Conservation (phyloP, 1,284 basidiomycete genomes). For the Cerrena zonata region DNA sequence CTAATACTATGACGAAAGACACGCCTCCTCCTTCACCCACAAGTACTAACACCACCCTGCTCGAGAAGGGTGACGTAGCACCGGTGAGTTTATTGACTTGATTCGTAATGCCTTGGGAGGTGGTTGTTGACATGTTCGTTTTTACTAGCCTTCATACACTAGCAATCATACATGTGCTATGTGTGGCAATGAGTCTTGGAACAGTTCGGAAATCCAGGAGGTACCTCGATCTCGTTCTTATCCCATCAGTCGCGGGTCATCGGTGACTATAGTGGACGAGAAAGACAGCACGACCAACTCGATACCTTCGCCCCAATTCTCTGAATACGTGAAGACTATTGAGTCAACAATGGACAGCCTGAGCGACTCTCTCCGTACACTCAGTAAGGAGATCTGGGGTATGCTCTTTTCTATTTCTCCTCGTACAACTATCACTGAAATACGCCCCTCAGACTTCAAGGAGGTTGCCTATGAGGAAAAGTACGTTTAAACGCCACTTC, state of each 20-base stretch:
- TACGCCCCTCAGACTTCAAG: too few relatives aligned
- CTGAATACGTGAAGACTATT: constrained; percentile 23
- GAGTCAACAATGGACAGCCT: constrained; percentile 26
- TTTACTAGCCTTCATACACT: neutral
- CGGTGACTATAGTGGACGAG: too few relatives aligned
- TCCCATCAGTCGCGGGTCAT: too few relatives aligned
- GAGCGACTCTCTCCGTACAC: constrained; percentile 27
- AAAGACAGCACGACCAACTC: too few relatives aligned
- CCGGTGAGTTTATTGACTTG: neutral
- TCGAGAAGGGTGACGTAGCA: constrained; percentile 4
- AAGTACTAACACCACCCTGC: neutral
- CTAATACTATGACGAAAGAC: neutral
- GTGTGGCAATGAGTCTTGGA: too few relatives aligned
- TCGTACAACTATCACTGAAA: too few relatives aligned
- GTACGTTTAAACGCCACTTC: constrained; percentile 12
- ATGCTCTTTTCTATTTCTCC: constrained; percentile 4
- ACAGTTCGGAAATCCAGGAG: too few relatives aligned
- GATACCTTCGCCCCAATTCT: too few relatives aligned
- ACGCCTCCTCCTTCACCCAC: neutral
- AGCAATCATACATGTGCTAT: neutral
- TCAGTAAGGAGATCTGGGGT: constrained; percentile 36
- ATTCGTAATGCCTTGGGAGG: neutral
- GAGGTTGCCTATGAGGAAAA: constrained; percentile 25
- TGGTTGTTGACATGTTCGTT: neutral
- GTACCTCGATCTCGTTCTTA: too few relatives aligned